Evolutionary conservation across 805 yeast genomes (phyloP).

Genomic region (Lipomyces mesembrius): DNA sequence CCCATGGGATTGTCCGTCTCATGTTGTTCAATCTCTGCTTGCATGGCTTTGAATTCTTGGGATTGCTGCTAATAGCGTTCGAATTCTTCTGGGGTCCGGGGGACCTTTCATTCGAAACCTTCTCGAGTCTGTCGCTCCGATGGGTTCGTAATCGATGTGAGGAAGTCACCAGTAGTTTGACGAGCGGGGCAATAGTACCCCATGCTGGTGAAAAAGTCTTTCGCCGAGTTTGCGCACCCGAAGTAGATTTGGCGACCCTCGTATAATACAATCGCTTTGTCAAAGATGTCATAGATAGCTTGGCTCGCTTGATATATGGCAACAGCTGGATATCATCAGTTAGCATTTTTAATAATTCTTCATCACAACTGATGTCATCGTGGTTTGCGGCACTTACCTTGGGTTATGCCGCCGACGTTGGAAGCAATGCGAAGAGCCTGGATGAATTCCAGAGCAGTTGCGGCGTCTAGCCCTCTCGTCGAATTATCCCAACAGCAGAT

Average conservation of each 20-base stretch:
- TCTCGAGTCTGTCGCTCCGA: conserved; percentile 51
- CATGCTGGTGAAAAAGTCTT: conserved; percentile 55
- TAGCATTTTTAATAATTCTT: conserved; percentile 39
- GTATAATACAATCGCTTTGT: conserved; percentile 58
- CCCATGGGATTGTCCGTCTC: conserved; percentile 1
- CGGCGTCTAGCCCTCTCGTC: conserved; percentile 72
- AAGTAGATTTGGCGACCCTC: conserved; percentile 61
- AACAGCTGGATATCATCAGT: conserved; percentile 56
- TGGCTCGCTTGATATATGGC: conserved; percentile 66
- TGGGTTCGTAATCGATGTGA: conserved; percentile 50
- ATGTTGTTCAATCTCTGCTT: conserved; percentile 52
- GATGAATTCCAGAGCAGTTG: conserved; percentile 68
- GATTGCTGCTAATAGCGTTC: conserved; percentile 55
- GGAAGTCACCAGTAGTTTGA: conserved; percentile 55
- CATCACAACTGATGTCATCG: background rate
- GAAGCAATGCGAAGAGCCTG: conserved; percentile 62
- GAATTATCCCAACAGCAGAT: conserved; percentile 68
- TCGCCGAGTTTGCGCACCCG: conserved; percentile 55
- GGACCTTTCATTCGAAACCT: conserved; percentile 56
- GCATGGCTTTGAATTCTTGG: conserved; percentile 48
- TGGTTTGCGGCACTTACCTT: background rate
- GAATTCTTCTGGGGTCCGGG: conserved; percentile 51
- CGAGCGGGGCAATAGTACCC: conserved; percentile 62
- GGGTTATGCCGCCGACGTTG: conserved; percentile 56
- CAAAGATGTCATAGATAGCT: conserved; percentile 58